Conservation (phyloP, 2,329 filamentous ascomycete genomes). For the Penicillium sp. region DNA sequence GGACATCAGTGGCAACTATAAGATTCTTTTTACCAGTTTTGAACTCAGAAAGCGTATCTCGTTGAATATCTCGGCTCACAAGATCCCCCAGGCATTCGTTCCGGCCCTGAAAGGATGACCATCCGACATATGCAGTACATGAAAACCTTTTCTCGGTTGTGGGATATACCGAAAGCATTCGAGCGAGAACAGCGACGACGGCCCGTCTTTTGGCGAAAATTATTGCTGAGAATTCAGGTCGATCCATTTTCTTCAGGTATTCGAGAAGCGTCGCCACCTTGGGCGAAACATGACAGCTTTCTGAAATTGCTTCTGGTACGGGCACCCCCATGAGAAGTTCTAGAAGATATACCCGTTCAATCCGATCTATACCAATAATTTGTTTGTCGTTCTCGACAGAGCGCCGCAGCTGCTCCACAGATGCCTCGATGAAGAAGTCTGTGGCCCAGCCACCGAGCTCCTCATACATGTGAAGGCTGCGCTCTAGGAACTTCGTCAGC, state of each 20-base stretch:
- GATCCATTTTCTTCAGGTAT: constrained; percentile 51
- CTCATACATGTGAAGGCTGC: constrained; percentile 54
- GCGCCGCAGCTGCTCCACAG: constrained; percentile 44
- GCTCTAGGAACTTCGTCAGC: constrained; percentile 59
- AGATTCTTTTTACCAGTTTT: constrained; percentile 58
- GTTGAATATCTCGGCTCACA: constrained; percentile 52
- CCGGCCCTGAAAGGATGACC: constrained; percentile 46
- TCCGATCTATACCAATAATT: constrained; percentile 53
- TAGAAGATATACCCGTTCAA: constrained; percentile 60
- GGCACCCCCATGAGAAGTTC: constrained; percentile 39
- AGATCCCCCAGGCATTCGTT: constrained; percentile 56
- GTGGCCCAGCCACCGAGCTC: constrained; percentile 72
- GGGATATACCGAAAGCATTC: constrained; percentile 62
- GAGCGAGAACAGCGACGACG: constrained; percentile 63
- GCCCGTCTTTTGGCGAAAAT: constrained; percentile 70
- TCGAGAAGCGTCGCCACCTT: constrained; percentile 64
- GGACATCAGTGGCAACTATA: constrained; percentile 61
- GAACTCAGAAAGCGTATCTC: constrained; percentile 59
- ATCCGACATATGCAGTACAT: constrained; percentile 50
- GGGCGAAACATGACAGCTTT: constrained; percentile 50
- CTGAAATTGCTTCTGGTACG: constrained; percentile 18
- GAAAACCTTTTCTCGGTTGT: constrained; percentile 50
- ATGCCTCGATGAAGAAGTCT: constrained; percentile 65
- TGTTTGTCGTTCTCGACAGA: constrained; percentile 30
- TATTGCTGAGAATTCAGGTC: constrained; percentile 59